Percentiles rank a stretch among this genome's conserved stretches.
phyloP scores from a whole-genome alignment of 176 grass and related monocot species.

The Oryza officinalis region DNA sequence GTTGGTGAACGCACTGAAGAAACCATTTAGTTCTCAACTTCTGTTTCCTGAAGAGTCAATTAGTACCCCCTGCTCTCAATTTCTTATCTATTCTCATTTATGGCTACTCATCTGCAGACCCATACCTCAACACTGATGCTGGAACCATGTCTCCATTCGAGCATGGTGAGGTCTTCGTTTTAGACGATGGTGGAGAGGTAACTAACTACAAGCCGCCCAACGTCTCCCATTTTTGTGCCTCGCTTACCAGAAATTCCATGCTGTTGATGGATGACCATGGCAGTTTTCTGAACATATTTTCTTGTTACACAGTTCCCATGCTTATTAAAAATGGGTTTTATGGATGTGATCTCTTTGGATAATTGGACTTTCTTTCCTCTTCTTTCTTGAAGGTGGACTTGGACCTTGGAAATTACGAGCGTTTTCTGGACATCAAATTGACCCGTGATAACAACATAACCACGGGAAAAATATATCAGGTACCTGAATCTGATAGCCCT shows the following conservation, averaged over 20 bases:
- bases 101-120: slow-evolving; percentile 67
- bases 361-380: slow-evolving; percentile 31
- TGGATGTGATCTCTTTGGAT: slow-evolving; percentile 28
- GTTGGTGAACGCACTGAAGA: slow-evolving; percentile 32
- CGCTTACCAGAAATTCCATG: not conserved
- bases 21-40: not conserved
- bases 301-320: slow-evolving; percentile 11
- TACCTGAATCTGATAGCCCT: slow-evolving; percentile 36
- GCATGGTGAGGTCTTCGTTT: slow-evolving; percentile 93
- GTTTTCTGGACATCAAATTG: slow-evolving; percentile 96
- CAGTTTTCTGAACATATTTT: slow-evolving; percentile 4
- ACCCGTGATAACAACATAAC: slow-evolving; percentile 97
- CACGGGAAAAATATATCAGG: slow-evolving; percentile 98
- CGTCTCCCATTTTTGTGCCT: slow-evolving; percentile 24
- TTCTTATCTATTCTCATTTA: slow-evolving; percentile 25
- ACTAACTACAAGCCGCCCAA: slow-evolving; percentile 47
- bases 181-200: slow-evolving; percentile 99
- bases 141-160: slow-evolving; percentile 99
- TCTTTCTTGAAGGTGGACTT: slow-evolving; percentile 76
- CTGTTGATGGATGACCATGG: slow-evolving; percentile 6
- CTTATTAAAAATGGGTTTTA: slow-evolving; percentile 5
- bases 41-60: slow-evolving; percentile 14
- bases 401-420: slow-evolving; percentile 98
- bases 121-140: slow-evolving; percentile 98
- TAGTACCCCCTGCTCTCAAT: slow-evolving; percentile 4